phyloP scores from a whole-genome alignment of 2,329 filamentous ascomycete species.

The Hortaea werneckii region DNA sequence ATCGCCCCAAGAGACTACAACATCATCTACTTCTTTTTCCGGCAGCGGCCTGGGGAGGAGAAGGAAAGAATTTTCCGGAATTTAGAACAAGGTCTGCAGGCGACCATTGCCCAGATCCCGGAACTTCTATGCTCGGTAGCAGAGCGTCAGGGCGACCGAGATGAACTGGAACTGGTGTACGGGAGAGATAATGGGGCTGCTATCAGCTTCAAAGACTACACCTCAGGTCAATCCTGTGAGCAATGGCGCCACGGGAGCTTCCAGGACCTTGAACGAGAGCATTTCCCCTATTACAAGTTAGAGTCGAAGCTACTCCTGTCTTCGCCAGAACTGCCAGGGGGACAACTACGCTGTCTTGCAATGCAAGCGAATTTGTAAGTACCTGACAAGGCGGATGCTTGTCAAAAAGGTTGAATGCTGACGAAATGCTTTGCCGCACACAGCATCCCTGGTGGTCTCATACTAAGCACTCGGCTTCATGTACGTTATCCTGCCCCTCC shows the following conservation, averaged over 20 bases:
- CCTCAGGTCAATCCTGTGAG: background rate
- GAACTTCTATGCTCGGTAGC: slow-evolving; percentile 3
- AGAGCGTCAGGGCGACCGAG: background rate
- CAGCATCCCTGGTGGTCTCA: background rate
- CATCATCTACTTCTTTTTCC: slow-evolving; percentile 2
- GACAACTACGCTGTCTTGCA: background rate
- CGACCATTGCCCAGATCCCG: slow-evolving; percentile 2
- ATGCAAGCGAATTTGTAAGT: background rate
- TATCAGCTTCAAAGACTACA: slow-evolving; percentile 2
- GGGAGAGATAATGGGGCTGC: background rate
- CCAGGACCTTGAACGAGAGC: slow-evolving; percentile 1
- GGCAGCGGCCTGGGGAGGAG: background rate
- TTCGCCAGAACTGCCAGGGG: background rate
- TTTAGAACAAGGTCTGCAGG: slow-evolving; percentile 1
- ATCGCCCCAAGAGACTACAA: slow-evolving; percentile 5
- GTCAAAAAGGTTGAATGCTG: too few relatives aligned
- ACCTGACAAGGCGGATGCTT: too few relatives aligned
- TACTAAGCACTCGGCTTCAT: background rate
- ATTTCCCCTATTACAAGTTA: slow-evolving; percentile 7
- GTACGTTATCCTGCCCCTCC: too few relatives aligned
- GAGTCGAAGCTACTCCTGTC: slow-evolving; percentile 12
- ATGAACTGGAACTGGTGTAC: slow-evolving; percentile 5
- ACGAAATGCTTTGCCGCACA: too few relatives aligned
- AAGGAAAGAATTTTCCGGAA: background rate
- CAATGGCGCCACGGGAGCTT: slow-evolving; percentile 4